Percentiles rank a stretch among this genome's conserved stretches.
phyloP scores from a whole-genome alignment of 2,329 filamentous ascomycete species.

The Cladosporium sp. region DNA sequence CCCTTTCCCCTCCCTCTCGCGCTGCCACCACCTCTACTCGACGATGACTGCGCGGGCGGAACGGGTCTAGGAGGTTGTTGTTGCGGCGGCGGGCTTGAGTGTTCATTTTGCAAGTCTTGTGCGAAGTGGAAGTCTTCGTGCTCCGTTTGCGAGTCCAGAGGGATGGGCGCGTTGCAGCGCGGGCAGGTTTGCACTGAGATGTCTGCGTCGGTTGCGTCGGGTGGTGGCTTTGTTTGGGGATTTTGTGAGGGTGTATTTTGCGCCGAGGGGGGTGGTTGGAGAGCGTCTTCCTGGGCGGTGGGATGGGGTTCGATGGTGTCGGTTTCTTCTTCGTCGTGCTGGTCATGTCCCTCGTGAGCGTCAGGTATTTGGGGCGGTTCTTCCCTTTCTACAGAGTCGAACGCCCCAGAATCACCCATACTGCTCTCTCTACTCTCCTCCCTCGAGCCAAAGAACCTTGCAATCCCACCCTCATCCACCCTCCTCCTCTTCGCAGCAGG shows the following conservation, averaged over 20 bases:
- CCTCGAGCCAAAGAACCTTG: conserved; percentile 32
- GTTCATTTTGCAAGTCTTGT: conserved; percentile 71
- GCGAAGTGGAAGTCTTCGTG: conserved; percentile 96
- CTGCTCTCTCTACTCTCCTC: conserved; percentile 20
- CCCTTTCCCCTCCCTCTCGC: conserved; percentile 28
- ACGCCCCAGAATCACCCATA: conserved; percentile 10
- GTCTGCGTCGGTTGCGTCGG: not conserved
- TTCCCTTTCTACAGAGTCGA: not conserved
- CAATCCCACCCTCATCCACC: conserved; percentile 31
- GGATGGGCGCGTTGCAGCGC: conserved; percentile 60
- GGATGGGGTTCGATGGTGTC: not conserved
- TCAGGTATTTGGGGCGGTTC: conserved; percentile 5
- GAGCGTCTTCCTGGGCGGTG: conserved; percentile 12
- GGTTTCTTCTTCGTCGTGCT: not conserved
- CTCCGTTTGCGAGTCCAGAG: conserved; percentile 59
- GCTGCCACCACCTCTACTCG: conserved; percentile 22
- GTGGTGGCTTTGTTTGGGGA: not conserved
- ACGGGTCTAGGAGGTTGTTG: conserved; percentile 20
- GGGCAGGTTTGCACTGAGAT: conserved; percentile 50
- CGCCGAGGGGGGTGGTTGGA: conserved; percentile 19
- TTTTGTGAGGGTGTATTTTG: conserved; percentile 3
- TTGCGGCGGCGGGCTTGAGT: conserved; percentile 41
- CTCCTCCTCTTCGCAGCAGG: conserved; percentile 34
- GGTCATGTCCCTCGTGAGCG: not conserved
- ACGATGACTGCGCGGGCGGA: conserved; percentile 23